These are phyloP conservation scores for Neurospora pannonica DNA, from an alignment of 495 filamentous ascomycete genomes.

Conservation along the genomic window DNA sequence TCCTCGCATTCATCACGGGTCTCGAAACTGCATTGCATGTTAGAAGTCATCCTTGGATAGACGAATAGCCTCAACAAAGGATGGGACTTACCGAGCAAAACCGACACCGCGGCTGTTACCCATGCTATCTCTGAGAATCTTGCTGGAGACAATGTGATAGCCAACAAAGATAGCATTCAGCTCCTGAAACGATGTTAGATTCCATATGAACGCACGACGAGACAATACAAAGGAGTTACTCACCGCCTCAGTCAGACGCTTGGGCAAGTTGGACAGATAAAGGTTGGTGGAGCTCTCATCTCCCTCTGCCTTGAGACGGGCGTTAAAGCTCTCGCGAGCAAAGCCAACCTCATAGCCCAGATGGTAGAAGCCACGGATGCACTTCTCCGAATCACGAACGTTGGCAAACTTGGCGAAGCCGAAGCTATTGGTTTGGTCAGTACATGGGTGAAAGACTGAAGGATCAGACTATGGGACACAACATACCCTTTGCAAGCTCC, in stretches of 20 bases:
- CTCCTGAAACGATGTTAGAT: conserved; percentile 39
- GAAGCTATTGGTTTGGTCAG: conserved; percentile 49
- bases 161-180: conserved; percentile 70
- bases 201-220: neutral
- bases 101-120: conserved; percentile 93
- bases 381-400: conserved; percentile 81
- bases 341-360: conserved; percentile 95
- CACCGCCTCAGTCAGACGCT: conserved; percentile 80
- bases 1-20: conserved; percentile 77
- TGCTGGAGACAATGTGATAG: conserved; percentile 77
- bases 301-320: conserved; percentile 83
- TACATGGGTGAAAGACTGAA: neutral
- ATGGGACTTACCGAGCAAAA: conserved; percentile 71
- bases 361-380: conserved; percentile 91
- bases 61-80: neutral
- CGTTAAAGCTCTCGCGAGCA: conserved; percentile 91
- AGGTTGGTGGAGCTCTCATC: conserved; percentile 85
- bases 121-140: conserved; percentile 81
- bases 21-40: conserved; percentile 57
- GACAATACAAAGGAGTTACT: conserved; percentile 8
- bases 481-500: conserved; percentile 89
- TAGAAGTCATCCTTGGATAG: conserved; percentile 7
- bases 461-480: neutral
- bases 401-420: conserved; percentile 92
- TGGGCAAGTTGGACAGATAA: conserved; percentile 92